A percentile compares a stretch with the other conserved stretches of the same genome.
These are phyloP conservation scores for Ogataea chonburiensis DNA, from an alignment of 805 yeast genomes.

Conservation along the genomic window DNA sequence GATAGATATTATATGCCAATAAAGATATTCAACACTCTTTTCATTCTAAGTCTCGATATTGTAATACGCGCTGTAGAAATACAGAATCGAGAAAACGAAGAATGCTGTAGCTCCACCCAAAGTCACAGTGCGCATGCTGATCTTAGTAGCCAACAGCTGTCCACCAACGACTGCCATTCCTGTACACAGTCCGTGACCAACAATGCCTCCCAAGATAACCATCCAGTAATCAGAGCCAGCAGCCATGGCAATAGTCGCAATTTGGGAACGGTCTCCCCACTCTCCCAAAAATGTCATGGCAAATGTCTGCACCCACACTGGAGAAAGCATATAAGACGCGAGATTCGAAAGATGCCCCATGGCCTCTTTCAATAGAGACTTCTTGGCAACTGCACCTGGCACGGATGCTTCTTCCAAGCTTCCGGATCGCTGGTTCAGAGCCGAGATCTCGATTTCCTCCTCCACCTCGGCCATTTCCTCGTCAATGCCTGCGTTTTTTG, in stretches of 20 bases:
- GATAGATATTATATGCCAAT: slow-evolving; percentile 6
- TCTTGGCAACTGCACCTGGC: slow-evolving; percentile 12
- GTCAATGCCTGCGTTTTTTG: slow-evolving; percentile 80
- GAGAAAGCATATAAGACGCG: slow-evolving; percentile 68
- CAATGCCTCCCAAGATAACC: slow-evolving; percentile 83
- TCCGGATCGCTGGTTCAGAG: slow-evolving; percentile 49
- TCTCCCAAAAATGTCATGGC: slow-evolving; percentile 96
- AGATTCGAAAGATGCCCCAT: slow-evolving; percentile 48
- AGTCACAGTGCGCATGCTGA: slow-evolving; percentile 89
- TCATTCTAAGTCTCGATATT: slow-evolving; percentile 23
- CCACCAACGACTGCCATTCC: slow-evolving; percentile 94
- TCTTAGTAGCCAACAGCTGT: slow-evolving; percentile 79
- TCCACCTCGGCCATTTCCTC: slow-evolving; percentile 97
- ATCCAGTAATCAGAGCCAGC: slow-evolving; percentile 92
- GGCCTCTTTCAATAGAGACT: slow-evolving; percentile 8
- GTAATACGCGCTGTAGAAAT: slow-evolving; percentile 65
- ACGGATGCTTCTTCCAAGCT: slow-evolving; percentile 57
- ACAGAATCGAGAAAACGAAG: slow-evolving; percentile 75
- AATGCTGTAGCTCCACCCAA: slow-evolving; percentile 89
- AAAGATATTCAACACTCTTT: neutral
- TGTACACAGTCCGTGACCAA: slow-evolving; percentile 89
- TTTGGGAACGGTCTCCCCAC: slow-evolving; percentile 99
- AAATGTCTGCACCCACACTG: slow-evolving; percentile 91
- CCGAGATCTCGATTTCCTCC: slow-evolving; percentile 75
- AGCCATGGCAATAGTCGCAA: slow-evolving; percentile 97